Conservation (phyloP, 192 early-diverging fungal species). For the Thoreauomyces humboldtii region DNA sequence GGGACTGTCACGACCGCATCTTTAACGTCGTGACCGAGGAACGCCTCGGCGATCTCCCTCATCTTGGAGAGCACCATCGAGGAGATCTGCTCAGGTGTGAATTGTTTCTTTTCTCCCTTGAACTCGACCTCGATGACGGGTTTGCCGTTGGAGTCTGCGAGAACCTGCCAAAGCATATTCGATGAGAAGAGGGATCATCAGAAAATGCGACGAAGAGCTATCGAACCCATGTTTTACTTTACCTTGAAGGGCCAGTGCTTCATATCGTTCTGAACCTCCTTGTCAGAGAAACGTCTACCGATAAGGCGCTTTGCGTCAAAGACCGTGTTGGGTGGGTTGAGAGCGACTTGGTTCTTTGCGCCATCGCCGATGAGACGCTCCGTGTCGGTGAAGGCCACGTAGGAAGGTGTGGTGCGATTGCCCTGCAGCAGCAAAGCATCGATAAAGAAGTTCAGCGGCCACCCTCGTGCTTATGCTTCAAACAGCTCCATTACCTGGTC, state of each 20-base stretch:
- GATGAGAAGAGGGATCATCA: no score
- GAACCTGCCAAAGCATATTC: no score
- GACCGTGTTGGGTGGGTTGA: conserved; percentile 92
- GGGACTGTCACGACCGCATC: conserved; percentile 93
- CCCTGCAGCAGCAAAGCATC: no score
- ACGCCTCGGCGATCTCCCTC: conserved; percentile 86
- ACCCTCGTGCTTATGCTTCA: no score
- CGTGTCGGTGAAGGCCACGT: conserved; percentile 93
- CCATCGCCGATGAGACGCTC: conserved; percentile 99
- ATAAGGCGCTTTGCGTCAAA: conserved; percentile 99
- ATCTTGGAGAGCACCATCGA: conserved; percentile 93
- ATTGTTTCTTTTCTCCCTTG: conserved; percentile 95
- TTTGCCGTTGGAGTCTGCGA: conserved; percentile 75
- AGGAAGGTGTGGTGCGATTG: conserved; percentile 96
- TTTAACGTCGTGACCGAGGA: conserved; percentile 73
- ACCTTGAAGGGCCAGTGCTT: conserved; percentile 99
- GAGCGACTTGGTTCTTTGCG: conserved; percentile 97
- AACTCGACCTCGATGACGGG: conserved; percentile 84
- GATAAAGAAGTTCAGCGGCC: no score
- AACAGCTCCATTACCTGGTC: no score
- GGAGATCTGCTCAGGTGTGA: conserved; percentile 89
- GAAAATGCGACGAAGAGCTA: no score
- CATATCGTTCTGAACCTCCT: conserved; percentile 97
- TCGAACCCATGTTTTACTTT: no score
- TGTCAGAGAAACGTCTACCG: conserved; percentile 86